Base-by-base conservation (phyloP, 768 basidiomycete species). In the Tylopilus felleus region DNA sequence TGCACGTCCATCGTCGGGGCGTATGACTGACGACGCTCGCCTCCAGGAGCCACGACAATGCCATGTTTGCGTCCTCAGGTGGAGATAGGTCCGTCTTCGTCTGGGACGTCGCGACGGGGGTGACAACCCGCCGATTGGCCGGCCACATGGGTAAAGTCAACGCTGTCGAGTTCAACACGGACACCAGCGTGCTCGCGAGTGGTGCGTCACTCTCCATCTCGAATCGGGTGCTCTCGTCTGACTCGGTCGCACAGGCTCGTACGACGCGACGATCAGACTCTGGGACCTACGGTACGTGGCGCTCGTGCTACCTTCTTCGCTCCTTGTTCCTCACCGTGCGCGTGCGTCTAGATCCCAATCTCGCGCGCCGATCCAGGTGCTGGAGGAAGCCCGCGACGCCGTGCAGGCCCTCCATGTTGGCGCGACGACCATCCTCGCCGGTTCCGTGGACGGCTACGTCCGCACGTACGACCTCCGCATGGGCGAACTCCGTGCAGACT, bases 381-480 rank as follows among this genome's bases (percentile, higher is more conserved):
- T 97, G 4, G 88, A 95, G 47, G 93, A 96, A 62, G 89, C 93
- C 3, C 83, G 84, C 25, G 94, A 98, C 62, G 84, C 90, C 1
- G 82, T 98, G 36, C 93, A 94, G 61, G 80, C 86, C 17, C 73
- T 98, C 28, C 77, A 86, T 59, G 78, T 93, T 39, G 82, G 79
- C 13, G 66, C 80, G 22, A 81, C 83, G 22, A 81, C 79, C 49
- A 80, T 98, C 61, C 74, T 86, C 38, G 77, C 91, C 3, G 93
- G 93, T 9, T 93, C 92, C 4, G 87, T 97, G 6, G 97, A 99
- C 57, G 96, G 97, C 3, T 80, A 88, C 66, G 84, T 96, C 41
- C 83, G 97, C 19, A 92, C 91, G 9, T 98, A 98, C 71, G 97
- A 99, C 71, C 77, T 99, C 29, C 87, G 97, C 49, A 93, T 88